phyloP scores from a whole-genome alignment of 1,284 basidiomycete genomes.

The Melampsora medusae region DNA sequence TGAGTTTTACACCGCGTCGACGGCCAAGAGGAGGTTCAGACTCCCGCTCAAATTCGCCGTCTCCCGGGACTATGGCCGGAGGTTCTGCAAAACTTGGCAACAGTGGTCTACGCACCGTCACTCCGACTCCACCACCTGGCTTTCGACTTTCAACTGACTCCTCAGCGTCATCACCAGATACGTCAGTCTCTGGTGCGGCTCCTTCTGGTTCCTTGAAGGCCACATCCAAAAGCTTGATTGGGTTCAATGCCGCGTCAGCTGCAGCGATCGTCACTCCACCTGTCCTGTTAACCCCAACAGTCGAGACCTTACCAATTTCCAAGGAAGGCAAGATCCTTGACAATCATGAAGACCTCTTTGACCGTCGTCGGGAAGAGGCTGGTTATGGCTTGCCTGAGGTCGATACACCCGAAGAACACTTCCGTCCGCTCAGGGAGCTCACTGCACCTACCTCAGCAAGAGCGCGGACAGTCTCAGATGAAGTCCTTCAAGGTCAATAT shows the following conservation, averaged over 20 bases:
- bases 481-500: slow-evolving; percentile 27
- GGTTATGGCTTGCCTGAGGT: slow-evolving; percentile 42
- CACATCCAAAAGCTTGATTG: slow-evolving; percentile 25
- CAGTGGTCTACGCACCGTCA: neutral
- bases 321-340: slow-evolving; percentile 41
- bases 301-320: slow-evolving; percentile 1
- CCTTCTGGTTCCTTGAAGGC: neutral
- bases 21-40: slow-evolving; percentile 19
- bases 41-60: slow-evolving; percentile 31
- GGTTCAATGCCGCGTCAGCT: slow-evolving; percentile 38
- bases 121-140: slow-evolving; percentile 2
- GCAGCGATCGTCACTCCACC: slow-evolving; percentile 42
- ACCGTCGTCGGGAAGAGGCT: slow-evolving; percentile 44
- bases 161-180: neutral
- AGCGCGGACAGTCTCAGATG: neutral
- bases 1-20: slow-evolving; percentile 38
- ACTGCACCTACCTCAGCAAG: neutral
- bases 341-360: slow-evolving; percentile 39
- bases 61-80: slow-evolving; percentile 16
- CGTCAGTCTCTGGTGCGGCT: slow-evolving; percentile 2
- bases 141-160: slow-evolving; percentile 5
- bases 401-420: slow-evolving; percentile 43
- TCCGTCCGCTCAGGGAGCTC: slow-evolving; percentile 31
- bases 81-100: neutral
- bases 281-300: slow-evolving; percentile 4